Percentiles rank a stretch among this genome's conserved stretches.
These are phyloP conservation scores for Populus tremula DNA, from an alignment of 345 rosid genomes.

Conservation along the genomic window DNA sequence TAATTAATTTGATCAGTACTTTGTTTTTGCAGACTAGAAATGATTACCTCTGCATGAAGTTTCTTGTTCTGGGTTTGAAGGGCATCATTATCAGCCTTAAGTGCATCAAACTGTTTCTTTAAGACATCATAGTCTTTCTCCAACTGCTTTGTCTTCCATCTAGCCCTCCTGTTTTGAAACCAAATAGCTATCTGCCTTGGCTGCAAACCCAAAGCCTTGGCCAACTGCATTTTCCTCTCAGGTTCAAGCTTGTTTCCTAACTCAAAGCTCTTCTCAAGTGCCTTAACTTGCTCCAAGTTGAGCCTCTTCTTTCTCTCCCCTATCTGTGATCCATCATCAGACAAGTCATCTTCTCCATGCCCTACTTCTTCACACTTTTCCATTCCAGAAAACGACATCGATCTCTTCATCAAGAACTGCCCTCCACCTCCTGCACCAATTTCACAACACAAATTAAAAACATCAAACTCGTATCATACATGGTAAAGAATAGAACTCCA, in stretches of 20 bases:
- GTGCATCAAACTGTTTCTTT: conserved; percentile 34
- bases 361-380: conserved; percentile 47
- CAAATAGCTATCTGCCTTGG: conserved; percentile 37
- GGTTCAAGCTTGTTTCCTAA: conserved; percentile 39
- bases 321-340: conserved; percentile 53
- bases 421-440: conserved; percentile 39
- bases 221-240: conserved; percentile 36
- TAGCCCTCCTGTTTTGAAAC: conserved; percentile 39
- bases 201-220: conserved; percentile 34
- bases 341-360: conserved; percentile 62
- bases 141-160: conserved; percentile 40
- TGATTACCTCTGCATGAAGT: conserved; percentile 27
- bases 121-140: conserved; percentile 36
- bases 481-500: neutral
- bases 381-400: conserved; percentile 65
- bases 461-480: neutral
- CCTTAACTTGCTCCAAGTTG: conserved; percentile 35
- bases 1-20: too few species aligned
- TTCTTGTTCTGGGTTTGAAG: conserved; percentile 34
- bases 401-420: conserved; percentile 72
- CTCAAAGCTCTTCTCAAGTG: conserved; percentile 38
- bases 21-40: too few species aligned
- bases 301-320: conserved; percentile 42
- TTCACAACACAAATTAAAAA: neutral
- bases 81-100: conserved; percentile 34